phyloP scores from a whole-genome alignment of 257 asterid species.

The Solanum piurae region DNA sequence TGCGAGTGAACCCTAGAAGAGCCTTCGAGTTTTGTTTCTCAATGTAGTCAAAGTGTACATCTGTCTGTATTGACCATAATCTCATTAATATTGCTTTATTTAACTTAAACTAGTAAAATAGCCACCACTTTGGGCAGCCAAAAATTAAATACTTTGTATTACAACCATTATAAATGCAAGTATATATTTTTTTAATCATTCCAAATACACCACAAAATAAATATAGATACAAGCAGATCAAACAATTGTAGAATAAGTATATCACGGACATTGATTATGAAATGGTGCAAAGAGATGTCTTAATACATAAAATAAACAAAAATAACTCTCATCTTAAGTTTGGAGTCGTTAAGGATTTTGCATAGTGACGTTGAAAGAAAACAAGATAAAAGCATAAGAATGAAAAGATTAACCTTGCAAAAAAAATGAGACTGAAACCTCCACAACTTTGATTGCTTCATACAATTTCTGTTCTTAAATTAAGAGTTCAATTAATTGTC shows the following conservation, averaged over 20 bases:
- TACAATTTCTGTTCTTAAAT: neutral
- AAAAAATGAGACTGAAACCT: neutral
- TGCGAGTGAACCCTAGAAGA: neutral
- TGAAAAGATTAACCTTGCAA: neutral
- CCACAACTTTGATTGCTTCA: neutral
- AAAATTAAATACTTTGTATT: neutral
- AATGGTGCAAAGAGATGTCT: neutral
- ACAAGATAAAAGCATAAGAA: neutral
- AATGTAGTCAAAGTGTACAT: neutral
- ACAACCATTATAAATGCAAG: neutral
- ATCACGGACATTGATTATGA: neutral
- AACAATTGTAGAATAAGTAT: too few species aligned
- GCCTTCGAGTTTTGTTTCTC: neutral
- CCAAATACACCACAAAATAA: too few species aligned
- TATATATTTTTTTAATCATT: too few species aligned
- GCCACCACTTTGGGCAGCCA: neutral
- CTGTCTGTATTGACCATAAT: neutral
- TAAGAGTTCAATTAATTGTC: neutral
- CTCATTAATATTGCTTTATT: too few species aligned
- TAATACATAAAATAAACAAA: neutral
- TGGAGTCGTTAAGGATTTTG: neutral
- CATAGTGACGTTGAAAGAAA: neutral
- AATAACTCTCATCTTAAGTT: neutral
- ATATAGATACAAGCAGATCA: too few species aligned
- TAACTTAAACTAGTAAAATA: neutral